These are phyloP conservation scores for Epichloe gansuensis DNA, from an alignment of 2,329 filamentous ascomycete genomes.

Conservation along the genomic window DNA sequence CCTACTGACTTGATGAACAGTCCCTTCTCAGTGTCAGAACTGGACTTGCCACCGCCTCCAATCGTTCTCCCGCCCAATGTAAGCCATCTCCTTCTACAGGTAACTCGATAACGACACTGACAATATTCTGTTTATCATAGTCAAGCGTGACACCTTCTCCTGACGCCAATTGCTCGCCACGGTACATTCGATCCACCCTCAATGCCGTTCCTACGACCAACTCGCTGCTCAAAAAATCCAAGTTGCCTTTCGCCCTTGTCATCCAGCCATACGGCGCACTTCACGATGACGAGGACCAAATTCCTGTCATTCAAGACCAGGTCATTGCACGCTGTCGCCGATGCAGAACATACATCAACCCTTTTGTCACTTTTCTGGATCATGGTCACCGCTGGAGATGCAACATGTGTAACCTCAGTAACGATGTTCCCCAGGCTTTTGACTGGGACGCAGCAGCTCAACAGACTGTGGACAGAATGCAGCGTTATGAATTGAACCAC, in stretches of 20 bases:
- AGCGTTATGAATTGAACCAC: constrained; percentile 85
- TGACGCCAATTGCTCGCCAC: constrained; percentile 78
- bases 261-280: constrained; percentile 92
- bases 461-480: constrained; percentile 84
- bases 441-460: constrained; percentile 93
- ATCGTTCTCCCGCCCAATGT: constrained; percentile 89
- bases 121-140: constrained; percentile 29
- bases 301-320: constrained; percentile 90
- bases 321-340: constrained; percentile 93
- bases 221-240: constrained; percentile 90
- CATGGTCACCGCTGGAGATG: constrained; percentile 97
- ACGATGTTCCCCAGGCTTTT: constrained; percentile 97
- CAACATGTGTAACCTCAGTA: constrained; percentile 99
- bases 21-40: constrained; percentile 85
- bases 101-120: constrained; percentile 21
- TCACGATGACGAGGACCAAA: constrained; percentile 80
- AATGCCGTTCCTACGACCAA: constrained; percentile 89
- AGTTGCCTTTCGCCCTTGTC: constrained; percentile 85
- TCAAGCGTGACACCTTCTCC: constrained; percentile 84
- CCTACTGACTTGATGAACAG: constrained; percentile 84
- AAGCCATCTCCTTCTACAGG: constrained; percentile 26
- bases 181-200: constrained; percentile 89
- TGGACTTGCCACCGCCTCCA: constrained; percentile 81
- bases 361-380: constrained; percentile 90
- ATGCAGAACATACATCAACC: constrained; percentile 95